Evolutionary conservation across 345 rosid genomes (phyloP).

Genomic region (Hibiscus syriacus): DNA sequence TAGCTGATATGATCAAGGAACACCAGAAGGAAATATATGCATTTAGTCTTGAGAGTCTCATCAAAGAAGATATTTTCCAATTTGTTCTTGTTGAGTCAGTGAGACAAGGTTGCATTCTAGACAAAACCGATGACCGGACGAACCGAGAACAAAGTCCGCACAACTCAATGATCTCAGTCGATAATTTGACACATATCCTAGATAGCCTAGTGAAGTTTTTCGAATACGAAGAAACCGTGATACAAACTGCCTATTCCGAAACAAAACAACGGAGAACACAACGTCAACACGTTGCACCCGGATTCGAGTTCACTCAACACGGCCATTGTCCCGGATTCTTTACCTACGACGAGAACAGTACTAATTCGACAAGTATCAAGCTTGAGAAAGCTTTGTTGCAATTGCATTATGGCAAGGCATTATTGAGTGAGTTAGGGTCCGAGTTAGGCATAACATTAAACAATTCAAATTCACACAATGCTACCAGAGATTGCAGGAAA

Average conservation of each 20-base stretch:
- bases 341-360: background rate
- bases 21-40: conserved; percentile 18
- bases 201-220: background rate
- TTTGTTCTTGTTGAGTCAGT: conserved; percentile 15
- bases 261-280: conserved; percentile 11
- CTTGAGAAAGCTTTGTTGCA: conserved; percentile 23
- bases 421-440: conserved; percentile 12
- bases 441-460: conserved; percentile 9
- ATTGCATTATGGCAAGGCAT: conserved; percentile 15
- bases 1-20: conserved; percentile 16
- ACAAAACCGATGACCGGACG: background rate
- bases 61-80: conserved; percentile 19
- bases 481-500: background rate
- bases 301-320: background rate
- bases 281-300: background rate
- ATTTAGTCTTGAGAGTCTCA: conserved; percentile 14
- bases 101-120: conserved; percentile 13
- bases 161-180: background rate
- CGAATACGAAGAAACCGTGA: conserved; percentile 7
- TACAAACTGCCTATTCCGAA: conserved; percentile 9
- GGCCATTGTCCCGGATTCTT: background rate
- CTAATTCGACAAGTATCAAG: conserved; percentile 9
- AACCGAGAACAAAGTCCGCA: background rate
- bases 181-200: conserved; percentile 8
- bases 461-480: background rate